Evolutionary conservation across 805 yeast genomes (phyloP).

Genomic region (Blastobotrys muscicola): DNA sequence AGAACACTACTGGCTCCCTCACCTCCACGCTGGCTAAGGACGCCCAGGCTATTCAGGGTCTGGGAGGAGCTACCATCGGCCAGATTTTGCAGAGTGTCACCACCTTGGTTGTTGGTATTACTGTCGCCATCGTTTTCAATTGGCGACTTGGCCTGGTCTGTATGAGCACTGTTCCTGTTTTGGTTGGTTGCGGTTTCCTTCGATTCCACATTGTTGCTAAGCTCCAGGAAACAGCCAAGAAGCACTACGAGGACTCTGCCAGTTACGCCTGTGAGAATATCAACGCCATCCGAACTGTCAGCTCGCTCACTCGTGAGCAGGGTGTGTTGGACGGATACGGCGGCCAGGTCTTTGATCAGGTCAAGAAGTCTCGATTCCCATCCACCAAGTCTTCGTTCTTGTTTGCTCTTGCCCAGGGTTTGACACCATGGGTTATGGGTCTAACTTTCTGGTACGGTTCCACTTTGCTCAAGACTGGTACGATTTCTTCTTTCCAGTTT

Average conservation of each 20-base stretch:
- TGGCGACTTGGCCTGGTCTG: conserved; percentile 35
- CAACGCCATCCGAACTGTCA: conserved; percentile 33
- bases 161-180: conserved; percentile 29
- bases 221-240: conserved; percentile 30
- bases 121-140: conserved; percentile 30
- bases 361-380: conserved; percentile 21
- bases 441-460: conserved; percentile 37
- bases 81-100: conserved; percentile 30
- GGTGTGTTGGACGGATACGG: conserved; percentile 28
- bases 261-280: conserved; percentile 33
- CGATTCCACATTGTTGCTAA: conserved; percentile 27
- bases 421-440: conserved; percentile 32
- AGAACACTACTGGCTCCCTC: conserved; percentile 31
- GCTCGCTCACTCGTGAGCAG: conserved; percentile 32
- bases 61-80: conserved; percentile 34
- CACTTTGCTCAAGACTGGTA: conserved; percentile 25
- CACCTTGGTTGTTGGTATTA: conserved; percentile 31
- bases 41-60: conserved; percentile 32
- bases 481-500: conserved; percentile 26
- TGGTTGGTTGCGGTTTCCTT: conserved; percentile 32
- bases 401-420: conserved; percentile 32
- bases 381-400: conserved; percentile 26
- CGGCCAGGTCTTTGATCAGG: conserved; percentile 23
- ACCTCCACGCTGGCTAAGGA: conserved; percentile 32
- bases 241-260: conserved; percentile 31